These are phyloP conservation scores for Chromera velia DNA, from an alignment of 73 alveolate species.

Conservation along the genomic window DNA sequence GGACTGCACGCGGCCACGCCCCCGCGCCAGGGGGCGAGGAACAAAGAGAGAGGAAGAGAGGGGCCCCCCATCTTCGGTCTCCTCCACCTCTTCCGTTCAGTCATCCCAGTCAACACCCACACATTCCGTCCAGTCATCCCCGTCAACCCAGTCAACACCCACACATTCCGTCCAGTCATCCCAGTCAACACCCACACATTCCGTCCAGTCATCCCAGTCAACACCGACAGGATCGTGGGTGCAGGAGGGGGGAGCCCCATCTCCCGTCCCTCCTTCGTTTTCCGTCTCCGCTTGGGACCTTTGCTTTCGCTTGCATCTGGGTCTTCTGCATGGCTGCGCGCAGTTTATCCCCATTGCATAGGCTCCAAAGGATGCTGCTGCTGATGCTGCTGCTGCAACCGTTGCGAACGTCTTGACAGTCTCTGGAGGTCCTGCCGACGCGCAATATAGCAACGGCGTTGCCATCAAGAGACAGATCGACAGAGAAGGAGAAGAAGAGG, in stretches of 20 bases:
- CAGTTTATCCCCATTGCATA: too few relatives aligned
- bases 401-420: constrained; percentile 13
- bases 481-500: constrained; percentile 11
- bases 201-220: not conserved
- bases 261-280: not conserved
- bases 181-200: not conserved
- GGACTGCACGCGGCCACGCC: too few relatives aligned
- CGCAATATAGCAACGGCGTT: constrained; percentile 7
- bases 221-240: not conserved
- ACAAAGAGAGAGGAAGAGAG: too few relatives aligned
- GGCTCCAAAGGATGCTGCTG: too few relatives aligned
- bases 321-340: too few relatives aligned
- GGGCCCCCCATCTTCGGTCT: too few relatives aligned
- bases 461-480: not conserved
- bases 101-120: too few relatives aligned
- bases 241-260: constrained; percentile 1
- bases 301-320: too few relatives aligned
- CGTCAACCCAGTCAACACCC: too few relatives aligned
- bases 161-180: not conserved
- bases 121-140: too few relatives aligned
- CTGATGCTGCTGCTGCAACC: not conserved
- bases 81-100: too few relatives aligned
- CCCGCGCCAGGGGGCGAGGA: too few relatives aligned
- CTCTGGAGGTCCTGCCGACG: not conserved
- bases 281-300: not conserved